A percentile compares a stretch with the other conserved stretches of the same genome.
phyloP scores from a whole-genome alignment of 2,329 filamentous ascomycete genomes.

The Diaporthe sp. region DNA sequence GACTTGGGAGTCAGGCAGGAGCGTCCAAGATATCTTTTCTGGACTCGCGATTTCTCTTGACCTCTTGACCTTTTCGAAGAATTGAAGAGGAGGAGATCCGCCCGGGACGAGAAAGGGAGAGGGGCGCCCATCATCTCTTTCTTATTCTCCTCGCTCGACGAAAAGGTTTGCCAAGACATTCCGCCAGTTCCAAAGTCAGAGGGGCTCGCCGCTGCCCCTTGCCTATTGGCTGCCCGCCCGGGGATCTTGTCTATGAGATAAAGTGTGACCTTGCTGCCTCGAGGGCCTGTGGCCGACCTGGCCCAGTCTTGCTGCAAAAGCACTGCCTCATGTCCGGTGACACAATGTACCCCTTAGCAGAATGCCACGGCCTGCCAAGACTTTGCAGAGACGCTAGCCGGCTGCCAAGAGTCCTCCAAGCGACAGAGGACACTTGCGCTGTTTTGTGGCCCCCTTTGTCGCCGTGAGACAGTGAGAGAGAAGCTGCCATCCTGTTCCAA shows the following conservation, averaged over 20 bases:
- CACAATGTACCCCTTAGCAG: constrained; percentile 21
- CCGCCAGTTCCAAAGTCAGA: constrained; percentile 30
- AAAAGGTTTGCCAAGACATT: constrained; percentile 34
- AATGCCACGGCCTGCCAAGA: constrained; percentile 31
- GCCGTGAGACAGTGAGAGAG: neutral
- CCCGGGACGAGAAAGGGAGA: constrained; percentile 24
- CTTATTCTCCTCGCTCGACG: constrained; percentile 30
- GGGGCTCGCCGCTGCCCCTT: constrained; percentile 28
- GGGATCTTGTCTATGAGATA: constrained; percentile 14
- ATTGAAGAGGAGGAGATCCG: constrained; percentile 30
- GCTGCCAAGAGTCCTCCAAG: constrained; percentile 25
- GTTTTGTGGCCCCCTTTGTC: constrained; percentile 27
- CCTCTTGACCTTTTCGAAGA: constrained; percentile 25
- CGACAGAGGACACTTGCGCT: constrained; percentile 22
- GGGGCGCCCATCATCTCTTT: constrained; percentile 33
- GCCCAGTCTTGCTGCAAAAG: neutral
- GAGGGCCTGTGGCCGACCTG: no score
- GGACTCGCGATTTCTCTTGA: constrained; percentile 5
- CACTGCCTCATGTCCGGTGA: neutral
- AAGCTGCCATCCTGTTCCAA: constrained; percentile 6
- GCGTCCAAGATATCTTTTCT: constrained; percentile 7
- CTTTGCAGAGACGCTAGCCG: constrained; percentile 23
- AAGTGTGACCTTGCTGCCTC: constrained; percentile 19
- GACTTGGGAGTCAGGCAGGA: neutral
- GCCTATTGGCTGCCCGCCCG: constrained; percentile 33